These are phyloP conservation scores for Knufia petricola DNA, from an alignment of 2,329 filamentous ascomycete species.

Conservation along the genomic window DNA sequence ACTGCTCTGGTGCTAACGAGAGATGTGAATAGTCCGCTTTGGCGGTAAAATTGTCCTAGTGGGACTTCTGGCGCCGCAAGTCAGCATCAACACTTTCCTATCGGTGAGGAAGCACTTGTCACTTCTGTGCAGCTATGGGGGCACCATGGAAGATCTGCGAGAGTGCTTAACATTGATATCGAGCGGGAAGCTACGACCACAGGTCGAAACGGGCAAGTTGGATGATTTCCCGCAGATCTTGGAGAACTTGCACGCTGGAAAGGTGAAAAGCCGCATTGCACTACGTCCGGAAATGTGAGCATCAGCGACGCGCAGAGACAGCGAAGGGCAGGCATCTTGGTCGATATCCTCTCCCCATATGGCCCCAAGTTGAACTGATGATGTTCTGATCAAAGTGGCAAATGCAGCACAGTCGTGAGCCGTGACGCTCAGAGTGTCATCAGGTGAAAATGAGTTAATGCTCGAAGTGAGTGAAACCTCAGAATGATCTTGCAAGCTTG, in stretches of 20 bases:
- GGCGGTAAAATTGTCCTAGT: slow-evolving; percentile 14
- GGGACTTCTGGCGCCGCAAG: slow-evolving; percentile 7
- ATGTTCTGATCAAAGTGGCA: no score
- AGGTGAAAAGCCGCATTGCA: slow-evolving; percentile 14
- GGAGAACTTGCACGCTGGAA: slow-evolving; percentile 13
- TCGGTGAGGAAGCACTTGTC: slow-evolving; percentile 10
- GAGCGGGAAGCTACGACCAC: slow-evolving; percentile 12
- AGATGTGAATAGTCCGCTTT: slow-evolving; percentile 13
- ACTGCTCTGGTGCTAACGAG: slow-evolving; percentile 12
- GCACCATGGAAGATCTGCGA: slow-evolving; percentile 10
- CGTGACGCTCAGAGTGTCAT: no score
- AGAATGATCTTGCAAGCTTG: no score
- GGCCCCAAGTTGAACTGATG: no score
- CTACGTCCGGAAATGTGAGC: no score
- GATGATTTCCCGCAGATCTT: slow-evolving; percentile 11
- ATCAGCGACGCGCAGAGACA: no score
- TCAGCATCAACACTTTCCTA: slow-evolving; percentile 3
- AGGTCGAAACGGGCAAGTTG: slow-evolving; percentile 11
- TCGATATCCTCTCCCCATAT: no score
- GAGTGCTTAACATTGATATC: slow-evolving; percentile 11
- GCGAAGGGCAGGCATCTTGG: no score
- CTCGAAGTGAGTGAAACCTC: no score
- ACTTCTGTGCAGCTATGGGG: slow-evolving; percentile 15
- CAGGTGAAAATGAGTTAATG: no score
- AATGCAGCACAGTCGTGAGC: no score